phyloP scores from a whole-genome alignment of 768 basidiomycete species.

The Tulasnella sp. region DNA sequence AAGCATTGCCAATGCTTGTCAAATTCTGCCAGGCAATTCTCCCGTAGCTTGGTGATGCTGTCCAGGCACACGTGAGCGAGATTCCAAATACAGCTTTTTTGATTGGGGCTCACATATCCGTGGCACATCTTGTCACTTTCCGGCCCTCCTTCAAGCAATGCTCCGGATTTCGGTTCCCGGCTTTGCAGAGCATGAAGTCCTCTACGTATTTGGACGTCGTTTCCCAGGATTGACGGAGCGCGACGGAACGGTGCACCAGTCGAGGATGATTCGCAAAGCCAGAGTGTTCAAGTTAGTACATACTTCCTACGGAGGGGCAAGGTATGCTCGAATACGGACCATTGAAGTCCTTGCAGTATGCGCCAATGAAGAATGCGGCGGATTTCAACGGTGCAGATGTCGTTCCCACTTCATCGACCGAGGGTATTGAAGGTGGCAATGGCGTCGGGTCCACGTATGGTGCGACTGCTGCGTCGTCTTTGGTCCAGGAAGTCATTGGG shows the following conservation, averaged over 20 bases:
- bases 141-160: conserved; percentile 95
- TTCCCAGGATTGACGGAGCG: not conserved
- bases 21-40: conserved; percentile 79
- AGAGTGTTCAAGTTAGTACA: not conserved
- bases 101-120: conserved; percentile 53
- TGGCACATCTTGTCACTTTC: conserved; percentile 89
- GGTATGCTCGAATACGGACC: conserved; percentile 41
- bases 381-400: conserved; percentile 93
- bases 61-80: not conserved
- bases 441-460: conserved; percentile 56
- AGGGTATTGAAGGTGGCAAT: conserved; percentile 53
- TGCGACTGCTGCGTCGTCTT: not conserved
- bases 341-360: conserved; percentile 92
- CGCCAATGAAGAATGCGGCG: conserved; percentile 93
- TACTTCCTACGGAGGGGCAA: not conserved
- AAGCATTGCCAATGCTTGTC: conserved; percentile 91
- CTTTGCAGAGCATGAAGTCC: conserved; percentile 97
- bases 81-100: not conserved
- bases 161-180: conserved; percentile 76
- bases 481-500: not conserved
- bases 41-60: conserved; percentile 88
- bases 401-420: conserved; percentile 76
- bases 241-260: not conserved
- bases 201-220: conserved; percentile 32
- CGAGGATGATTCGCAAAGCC: conserved; percentile 8